phyloP scores from a whole-genome alignment of 495 filamentous ascomycete species.

The Penicillium parvum region DNA sequence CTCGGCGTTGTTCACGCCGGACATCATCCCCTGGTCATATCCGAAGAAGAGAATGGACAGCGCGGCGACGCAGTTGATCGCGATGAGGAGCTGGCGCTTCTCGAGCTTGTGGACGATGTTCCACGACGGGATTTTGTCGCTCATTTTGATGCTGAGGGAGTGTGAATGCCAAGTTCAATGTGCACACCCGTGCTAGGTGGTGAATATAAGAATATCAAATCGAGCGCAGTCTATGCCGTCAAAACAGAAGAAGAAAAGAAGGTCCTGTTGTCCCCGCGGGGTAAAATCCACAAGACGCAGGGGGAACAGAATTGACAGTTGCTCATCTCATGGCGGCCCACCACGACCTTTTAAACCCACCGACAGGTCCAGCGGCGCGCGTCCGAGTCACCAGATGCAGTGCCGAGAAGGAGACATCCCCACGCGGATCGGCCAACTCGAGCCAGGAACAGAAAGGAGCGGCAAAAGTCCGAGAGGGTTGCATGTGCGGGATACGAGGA shows the following conservation, averaged over 20 bases:
- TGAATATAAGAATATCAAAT: too few species aligned
- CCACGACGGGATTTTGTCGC: slow-evolving; percentile 46
- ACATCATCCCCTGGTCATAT: slow-evolving; percentile 73
- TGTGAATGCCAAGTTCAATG: background rate
- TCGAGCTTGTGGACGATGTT: slow-evolving; percentile 59
- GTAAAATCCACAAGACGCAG: background rate
- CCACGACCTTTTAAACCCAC: slow-evolving; percentile 4
- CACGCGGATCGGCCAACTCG: slow-evolving; percentile 20
- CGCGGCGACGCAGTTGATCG: slow-evolving; percentile 60
- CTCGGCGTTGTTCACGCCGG: slow-evolving; percentile 63
- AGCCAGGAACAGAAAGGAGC: slow-evolving; percentile 9
- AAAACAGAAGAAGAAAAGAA: background rate
- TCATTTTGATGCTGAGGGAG: slow-evolving; percentile 27
- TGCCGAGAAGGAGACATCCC: slow-evolving; percentile 5
- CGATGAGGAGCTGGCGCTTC: slow-evolving; percentile 59
- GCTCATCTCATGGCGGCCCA: background rate
- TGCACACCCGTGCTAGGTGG: too few species aligned
- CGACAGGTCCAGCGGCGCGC: slow-evolving; percentile 1
- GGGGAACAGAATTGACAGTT: background rate
- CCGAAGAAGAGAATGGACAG: slow-evolving; percentile 59
- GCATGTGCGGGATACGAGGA: slow-evolving; percentile 1
- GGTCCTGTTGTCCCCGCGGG: slow-evolving; percentile 3
- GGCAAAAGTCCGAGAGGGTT: slow-evolving; percentile 6
- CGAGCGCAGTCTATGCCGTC: background rate
- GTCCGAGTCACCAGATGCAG: slow-evolving; percentile 1